These are phyloP conservation scores for Neopestalotiopsis sp. DNA, from an alignment of 2,329 filamentous ascomycete genomes.

Conservation along the genomic window DNA sequence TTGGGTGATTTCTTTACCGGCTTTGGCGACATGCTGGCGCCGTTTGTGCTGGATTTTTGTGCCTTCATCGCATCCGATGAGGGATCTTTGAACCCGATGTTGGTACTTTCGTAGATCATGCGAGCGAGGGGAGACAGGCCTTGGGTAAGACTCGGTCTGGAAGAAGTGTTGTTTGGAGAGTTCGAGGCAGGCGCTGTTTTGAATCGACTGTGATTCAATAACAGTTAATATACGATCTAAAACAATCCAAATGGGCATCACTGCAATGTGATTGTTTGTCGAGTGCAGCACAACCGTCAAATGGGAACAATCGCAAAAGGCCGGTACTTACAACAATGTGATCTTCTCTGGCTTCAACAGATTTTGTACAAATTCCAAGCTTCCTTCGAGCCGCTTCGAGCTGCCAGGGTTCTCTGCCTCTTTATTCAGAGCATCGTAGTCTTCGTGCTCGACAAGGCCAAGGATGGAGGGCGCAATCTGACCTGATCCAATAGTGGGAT, in stretches of 20 bases:
- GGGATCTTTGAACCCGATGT: slow-evolving; percentile 46
- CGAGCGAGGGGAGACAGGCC: slow-evolving; percentile 56
- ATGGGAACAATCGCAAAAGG: neutral
- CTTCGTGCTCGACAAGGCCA: slow-evolving; percentile 55
- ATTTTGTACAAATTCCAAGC: slow-evolving; percentile 75
- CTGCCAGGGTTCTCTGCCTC: slow-evolving; percentile 66
- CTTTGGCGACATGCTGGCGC: slow-evolving; percentile 33
- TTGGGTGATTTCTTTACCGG: slow-evolving; percentile 38
- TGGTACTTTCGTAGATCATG: slow-evolving; percentile 52
- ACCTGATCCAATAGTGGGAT: slow-evolving; percentile 64
- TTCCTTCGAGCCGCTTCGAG: slow-evolving; percentile 72
- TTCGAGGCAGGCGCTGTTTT: slow-evolving; percentile 50
- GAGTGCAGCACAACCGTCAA: neutral
- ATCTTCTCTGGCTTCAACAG: slow-evolving; percentile 75
- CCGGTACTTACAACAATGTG: slow-evolving; percentile 66
- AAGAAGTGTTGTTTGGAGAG: slow-evolving; percentile 31
- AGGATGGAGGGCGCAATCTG: slow-evolving; percentile 57
- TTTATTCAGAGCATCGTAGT: slow-evolving; percentile 73
- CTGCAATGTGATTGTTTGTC: neutral
- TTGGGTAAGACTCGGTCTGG: slow-evolving; percentile 41
- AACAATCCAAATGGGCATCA: neutral
- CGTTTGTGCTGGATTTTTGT: slow-evolving; percentile 36
- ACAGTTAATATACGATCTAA: slow-evolving; percentile 30
- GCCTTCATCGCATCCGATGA: slow-evolving; percentile 40
- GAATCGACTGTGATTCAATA: slow-evolving; percentile 58